These are phyloP conservation scores for Lipomyces spencermartinsiae DNA, from an alignment of 805 yeast species.

Conservation along the genomic window DNA sequence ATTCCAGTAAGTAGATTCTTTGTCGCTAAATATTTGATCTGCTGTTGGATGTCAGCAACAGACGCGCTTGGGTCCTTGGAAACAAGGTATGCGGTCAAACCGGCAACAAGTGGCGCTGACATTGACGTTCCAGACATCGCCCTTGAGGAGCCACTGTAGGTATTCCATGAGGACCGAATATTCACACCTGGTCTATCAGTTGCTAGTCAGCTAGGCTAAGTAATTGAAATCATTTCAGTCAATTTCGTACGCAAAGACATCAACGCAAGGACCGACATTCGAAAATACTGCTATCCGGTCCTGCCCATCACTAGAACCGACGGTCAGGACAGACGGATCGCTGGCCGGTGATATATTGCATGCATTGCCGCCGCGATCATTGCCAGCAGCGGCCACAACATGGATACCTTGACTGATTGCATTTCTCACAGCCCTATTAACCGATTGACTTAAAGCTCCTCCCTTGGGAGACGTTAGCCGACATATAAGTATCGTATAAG, in stretches of 20 bases:
- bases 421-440: constrained; percentile 87
- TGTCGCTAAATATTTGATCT: constrained; percentile 22
- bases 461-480: constrained; percentile 16
- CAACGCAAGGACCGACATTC: constrained; percentile 35
- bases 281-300: constrained; percentile 31
- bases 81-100: constrained; percentile 73
- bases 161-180: constrained; percentile 62
- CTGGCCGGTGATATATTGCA: constrained; percentile 93
- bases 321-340: constrained; percentile 80
- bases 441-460: constrained; percentile 55
- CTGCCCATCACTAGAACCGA: constrained; percentile 24
- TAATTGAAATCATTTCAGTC: constrained; percentile 54
- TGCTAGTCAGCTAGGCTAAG: constrained; percentile 46
- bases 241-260: constrained; percentile 54
- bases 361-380: constrained; percentile 83
- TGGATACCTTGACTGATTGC: constrained; percentile 88
- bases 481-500: neutral
- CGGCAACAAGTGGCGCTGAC: constrained; percentile 97
- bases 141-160: constrained; percentile 32
- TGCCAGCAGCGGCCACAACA: constrained; percentile 96
- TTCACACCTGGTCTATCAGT: constrained; percentile 67
- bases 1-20: constrained; percentile 11
- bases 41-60: constrained; percentile 40
- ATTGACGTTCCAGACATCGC: constrained; percentile 77
- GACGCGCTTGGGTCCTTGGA: constrained; percentile 30